These are phyloP conservation scores for Irineochytrium annulatum DNA, from an alignment of 192 early-diverging fungal genomes.

Conservation along the genomic window DNA sequence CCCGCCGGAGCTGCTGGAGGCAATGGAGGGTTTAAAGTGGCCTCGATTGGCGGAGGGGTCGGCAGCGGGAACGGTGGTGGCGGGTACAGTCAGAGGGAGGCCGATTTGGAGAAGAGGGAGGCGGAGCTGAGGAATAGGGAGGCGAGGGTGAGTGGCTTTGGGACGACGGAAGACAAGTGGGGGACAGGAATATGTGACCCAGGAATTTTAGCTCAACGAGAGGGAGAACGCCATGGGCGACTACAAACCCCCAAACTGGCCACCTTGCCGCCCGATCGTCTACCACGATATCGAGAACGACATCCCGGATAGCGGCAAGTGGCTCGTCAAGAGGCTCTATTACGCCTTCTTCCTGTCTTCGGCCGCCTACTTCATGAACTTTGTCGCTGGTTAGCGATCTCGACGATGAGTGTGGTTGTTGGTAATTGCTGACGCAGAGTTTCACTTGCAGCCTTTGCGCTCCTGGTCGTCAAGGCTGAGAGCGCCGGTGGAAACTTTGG, in stretches of 20 bases:
- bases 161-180: not conserved
- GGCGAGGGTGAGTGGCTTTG: constrained; percentile 4
- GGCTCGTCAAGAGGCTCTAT: constrained; percentile 39
- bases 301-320: constrained; percentile 32
- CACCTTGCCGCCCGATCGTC: constrained; percentile 32
- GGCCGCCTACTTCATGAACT: not conserved
- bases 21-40: not conserved
- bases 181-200: not conserved
- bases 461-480: constrained; percentile 31
- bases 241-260: constrained; percentile 33
- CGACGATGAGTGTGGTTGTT: too few species aligned
- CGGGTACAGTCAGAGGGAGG: constrained; percentile 9
- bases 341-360: constrained; percentile 16
- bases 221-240: constrained; percentile 20
- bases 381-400: not conserved
- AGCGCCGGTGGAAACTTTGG: constrained; percentile 37
- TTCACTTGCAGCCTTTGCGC: constrained; percentile 28
- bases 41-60: not conserved
- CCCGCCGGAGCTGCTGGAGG: not conserved
- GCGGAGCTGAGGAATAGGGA: constrained; percentile 12
- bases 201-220: constrained; percentile 14
- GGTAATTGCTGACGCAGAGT: too few species aligned
- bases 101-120: constrained; percentile 22
- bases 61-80: not conserved
- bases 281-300: constrained; percentile 44